Conservation (phyloP, 176 grass and related monocot species). For the Otatea glauca region DNA sequence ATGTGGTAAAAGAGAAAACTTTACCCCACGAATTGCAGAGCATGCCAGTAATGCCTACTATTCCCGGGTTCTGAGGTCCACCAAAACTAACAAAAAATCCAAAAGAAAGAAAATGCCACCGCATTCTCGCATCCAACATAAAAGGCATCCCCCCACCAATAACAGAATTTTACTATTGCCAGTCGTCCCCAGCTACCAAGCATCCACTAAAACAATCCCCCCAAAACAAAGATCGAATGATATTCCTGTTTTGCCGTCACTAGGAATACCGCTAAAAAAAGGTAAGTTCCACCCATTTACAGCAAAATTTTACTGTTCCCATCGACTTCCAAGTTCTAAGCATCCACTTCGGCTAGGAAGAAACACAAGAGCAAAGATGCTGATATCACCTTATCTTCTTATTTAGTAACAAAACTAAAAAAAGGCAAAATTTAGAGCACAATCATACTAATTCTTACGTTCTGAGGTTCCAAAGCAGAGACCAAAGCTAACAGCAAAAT, state of each 20-base stretch:
- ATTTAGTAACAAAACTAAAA: not conserved
- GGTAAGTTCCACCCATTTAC: constrained; percentile 5
- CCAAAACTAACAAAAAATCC: constrained; percentile 34
- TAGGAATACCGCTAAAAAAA: constrained; percentile 19
- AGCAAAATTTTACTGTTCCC: not conserved
- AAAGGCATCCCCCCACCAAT: constrained; percentile 32
- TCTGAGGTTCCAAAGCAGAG: not conserved
- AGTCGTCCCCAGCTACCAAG: not conserved
- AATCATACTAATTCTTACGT: not conserved
- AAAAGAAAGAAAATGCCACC: constrained; percentile 41
- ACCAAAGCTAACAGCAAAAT: constrained; percentile 31
- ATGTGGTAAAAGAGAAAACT: not conserved
- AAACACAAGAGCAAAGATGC: not conserved
- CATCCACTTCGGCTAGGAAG: not conserved
- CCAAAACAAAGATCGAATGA: not conserved
- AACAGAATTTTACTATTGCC: constrained; percentile 42
- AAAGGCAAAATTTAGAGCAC: not conserved
- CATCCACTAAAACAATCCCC: not conserved
- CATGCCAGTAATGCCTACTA: constrained; percentile 4
- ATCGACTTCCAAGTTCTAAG: not conserved
- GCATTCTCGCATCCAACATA: constrained; percentile 40
- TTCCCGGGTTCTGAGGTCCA: constrained; percentile 55
- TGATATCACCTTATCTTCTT: not conserved
- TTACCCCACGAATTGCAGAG: constrained; percentile 26
- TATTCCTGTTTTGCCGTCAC: not conserved